Conservation (phyloP, 2,329 filamentous ascomycete genomes). For the Xylogone sp. region DNA sequence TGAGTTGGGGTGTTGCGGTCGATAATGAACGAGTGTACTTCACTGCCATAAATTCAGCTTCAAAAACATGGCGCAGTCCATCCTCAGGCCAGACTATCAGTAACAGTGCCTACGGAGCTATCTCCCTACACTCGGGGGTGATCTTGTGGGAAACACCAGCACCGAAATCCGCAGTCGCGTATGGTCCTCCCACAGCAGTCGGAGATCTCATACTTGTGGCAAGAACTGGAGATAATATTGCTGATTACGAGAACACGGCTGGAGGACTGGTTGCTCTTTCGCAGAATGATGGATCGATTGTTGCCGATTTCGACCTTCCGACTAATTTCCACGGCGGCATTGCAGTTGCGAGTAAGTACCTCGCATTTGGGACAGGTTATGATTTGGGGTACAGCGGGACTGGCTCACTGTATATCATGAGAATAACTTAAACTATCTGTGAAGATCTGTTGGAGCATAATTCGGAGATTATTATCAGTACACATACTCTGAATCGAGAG, state of each 20-base stretch:
- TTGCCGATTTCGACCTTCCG: neutral
- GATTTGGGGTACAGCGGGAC: neutral
- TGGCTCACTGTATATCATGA: neutral
- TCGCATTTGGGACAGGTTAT: conserved; percentile 10
- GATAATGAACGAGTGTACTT: conserved; percentile 28
- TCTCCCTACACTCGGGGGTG: conserved; percentile 4
- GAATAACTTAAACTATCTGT: too few relatives aligned
- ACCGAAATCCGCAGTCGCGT: conserved; percentile 2
- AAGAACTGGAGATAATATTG: conserved; percentile 4
- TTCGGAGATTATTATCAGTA: too few relatives aligned
- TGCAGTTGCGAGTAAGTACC: conserved; percentile 2
- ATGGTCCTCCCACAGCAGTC: conserved; percentile 5
- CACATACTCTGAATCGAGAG: too few relatives aligned
- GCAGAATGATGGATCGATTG: conserved; percentile 2
- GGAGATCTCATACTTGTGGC: conserved; percentile 9
- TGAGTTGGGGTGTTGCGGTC: conserved; percentile 30
- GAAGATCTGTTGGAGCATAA: too few relatives aligned
- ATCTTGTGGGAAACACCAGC: conserved; percentile 6
- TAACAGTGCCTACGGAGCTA: conserved; percentile 9
- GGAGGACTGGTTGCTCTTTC: conserved; percentile 5
- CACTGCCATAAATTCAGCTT: conserved; percentile 20
- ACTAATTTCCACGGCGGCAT: conserved; percentile 6
- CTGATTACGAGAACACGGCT: neutral
- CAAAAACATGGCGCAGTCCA: neutral
- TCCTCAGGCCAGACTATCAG: conserved; percentile 2